Base-by-base conservation (phyloP, 306 rosid species). In the Chamaecrista fasciculata region DNA sequence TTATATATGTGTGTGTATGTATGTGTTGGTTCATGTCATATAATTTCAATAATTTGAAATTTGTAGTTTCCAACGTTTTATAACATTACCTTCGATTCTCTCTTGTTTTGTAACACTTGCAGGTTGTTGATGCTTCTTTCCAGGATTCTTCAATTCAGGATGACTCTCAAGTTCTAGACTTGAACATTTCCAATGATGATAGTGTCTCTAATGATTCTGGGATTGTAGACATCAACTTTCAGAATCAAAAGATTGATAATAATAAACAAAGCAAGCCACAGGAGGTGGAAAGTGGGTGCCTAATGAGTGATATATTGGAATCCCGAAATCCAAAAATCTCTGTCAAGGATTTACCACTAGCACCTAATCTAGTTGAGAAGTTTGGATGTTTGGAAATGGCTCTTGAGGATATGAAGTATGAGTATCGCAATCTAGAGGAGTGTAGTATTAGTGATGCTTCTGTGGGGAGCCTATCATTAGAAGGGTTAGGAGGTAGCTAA, bases 381-480 rank as follows among this genome's bases (percentile, higher is more conserved):
- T 67, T 72, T 20, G 65, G 62, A 24, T 9, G 33, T 36, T 42
- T 83, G 8, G 96, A 86, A 74, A 90, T 83, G 31, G 52, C 43
- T 36, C 90, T 88, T 1, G 83, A 77, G 73, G 84, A 50, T 57
- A 90, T 93, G 98, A 96, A 96, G 42, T 93, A 88, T 62, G 83
- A 73, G 72, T 90, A 87, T n/a, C n/a, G n/a, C 70, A 49, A 85
- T 78, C 79, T 90, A 70, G 89, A 83, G 75, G 81, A 80, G 71
- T 82, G 83, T 33, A 84, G 85, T 71, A 96, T 90, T 49, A 90
- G 90, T 10, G 91, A 82, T 51, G 83, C 67, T 73, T 21, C 74
- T 31, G 90, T 85, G 18, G 97, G 98, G 94, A 86, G 63, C 97
- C 96, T 1, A 82, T 93, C 25, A 93, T 93, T 71, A 81, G 82